These are phyloP conservation scores for Hypoxylon sp. DNA, from an alignment of 2,329 filamentous ascomycete species.

Conservation along the genomic window DNA sequence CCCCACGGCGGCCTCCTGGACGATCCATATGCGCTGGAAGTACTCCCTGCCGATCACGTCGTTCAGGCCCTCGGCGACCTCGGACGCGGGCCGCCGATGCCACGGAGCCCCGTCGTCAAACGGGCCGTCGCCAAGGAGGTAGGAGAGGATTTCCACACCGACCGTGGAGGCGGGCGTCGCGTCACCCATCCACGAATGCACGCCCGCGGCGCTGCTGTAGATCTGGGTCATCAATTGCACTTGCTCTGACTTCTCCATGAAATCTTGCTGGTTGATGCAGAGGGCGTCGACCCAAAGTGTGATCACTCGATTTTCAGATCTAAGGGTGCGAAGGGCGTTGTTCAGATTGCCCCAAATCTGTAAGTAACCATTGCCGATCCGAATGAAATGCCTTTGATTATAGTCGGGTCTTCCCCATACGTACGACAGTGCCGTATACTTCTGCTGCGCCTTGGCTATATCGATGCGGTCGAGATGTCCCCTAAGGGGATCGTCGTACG, in stretches of 20 bases:
- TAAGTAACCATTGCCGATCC: background rate
- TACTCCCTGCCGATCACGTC: constrained; percentile 12
- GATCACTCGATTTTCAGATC: background rate
- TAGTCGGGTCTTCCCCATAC: background rate
- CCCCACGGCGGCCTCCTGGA: constrained; percentile 16
- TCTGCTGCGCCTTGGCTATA: background rate
- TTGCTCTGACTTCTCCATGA: constrained; percentile 10
- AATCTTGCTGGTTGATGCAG: constrained; percentile 20
- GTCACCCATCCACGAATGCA: constrained; percentile 10
- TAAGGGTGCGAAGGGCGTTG: background rate
- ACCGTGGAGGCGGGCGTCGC: background rate
- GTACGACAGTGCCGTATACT: background rate
- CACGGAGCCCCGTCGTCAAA: background rate
- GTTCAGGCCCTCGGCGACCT: background rate
- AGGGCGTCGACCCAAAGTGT: constrained; percentile 18
- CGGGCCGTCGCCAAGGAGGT: background rate
- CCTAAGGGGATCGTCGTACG: background rate
- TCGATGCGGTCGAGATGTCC: background rate
- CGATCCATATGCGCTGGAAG: constrained; percentile 20
- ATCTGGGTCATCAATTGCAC: constrained; percentile 12
- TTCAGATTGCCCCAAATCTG: background rate
- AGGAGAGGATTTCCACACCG: constrained; percentile 1
- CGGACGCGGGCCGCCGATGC: constrained; percentile 4
- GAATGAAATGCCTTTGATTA: background rate
- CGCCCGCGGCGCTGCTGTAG: constrained; percentile 3